Conservation (phyloP, 108 stramenopile genomes). For the Seminavis robusta region DNA sequence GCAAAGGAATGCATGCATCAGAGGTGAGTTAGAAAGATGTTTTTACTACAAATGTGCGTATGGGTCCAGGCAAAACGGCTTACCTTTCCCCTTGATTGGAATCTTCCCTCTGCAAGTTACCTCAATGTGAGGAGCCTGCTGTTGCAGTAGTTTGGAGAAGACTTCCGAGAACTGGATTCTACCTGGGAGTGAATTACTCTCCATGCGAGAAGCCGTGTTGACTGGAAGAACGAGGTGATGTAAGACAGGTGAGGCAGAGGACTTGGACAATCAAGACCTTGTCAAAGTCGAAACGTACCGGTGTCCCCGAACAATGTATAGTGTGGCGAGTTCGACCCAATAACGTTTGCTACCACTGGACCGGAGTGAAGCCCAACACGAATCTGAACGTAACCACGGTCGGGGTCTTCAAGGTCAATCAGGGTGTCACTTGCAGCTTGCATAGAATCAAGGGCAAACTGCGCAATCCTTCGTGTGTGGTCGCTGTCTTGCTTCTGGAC, state of each 20-base stretch:
- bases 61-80: too few relatives aligned
- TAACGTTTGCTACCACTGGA: slow-evolving; percentile 58
- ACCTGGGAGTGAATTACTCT: slow-evolving; percentile 40
- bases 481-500: slow-evolving; percentile 32
- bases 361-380: slow-evolving; percentile 69
- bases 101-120: slow-evolving; percentile 33
- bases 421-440: slow-evolving; percentile 44
- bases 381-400: slow-evolving; percentile 51
- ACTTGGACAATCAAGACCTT: too few relatives aligned
- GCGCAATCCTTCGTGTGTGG: slow-evolving; percentile 65
- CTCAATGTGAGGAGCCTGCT: slow-evolving; percentile 27
- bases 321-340: slow-evolving; percentile 56
- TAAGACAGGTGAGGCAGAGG: slow-evolving; percentile 40
- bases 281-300: too few relatives aligned
- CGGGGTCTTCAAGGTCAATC: slow-evolving; percentile 43
- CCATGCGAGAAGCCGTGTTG: slow-evolving; percentile 65
- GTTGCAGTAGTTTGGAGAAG: slow-evolving; percentile 6
- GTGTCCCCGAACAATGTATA: slow-evolving; percentile 43
- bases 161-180: slow-evolving; percentile 27
- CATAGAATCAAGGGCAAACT: slow-evolving; percentile 62
- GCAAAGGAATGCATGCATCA: too few relatives aligned
- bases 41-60: too few relatives aligned
- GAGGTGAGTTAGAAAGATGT: too few relatives aligned
- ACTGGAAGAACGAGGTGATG: slow-evolving; percentile 81
- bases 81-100: slow-evolving; percentile 42